Evolutionary conservation across 1,139 yeast genomes (phyloP).

Genomic region (Blastobotrys capitulatus): DNA sequence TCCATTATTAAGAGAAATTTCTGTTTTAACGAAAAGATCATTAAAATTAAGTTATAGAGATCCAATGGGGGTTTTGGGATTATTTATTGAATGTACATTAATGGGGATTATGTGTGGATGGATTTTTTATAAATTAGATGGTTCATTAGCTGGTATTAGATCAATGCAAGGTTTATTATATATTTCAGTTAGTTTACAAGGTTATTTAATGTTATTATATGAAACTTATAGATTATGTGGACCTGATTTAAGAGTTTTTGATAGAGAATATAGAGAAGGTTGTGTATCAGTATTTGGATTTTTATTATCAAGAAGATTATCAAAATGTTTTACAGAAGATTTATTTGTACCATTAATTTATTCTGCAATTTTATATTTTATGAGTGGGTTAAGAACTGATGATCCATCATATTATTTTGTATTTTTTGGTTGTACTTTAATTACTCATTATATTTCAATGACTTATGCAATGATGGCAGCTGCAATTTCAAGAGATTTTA

Average conservation of each 20-base stretch:
- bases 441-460: constrained; percentile 54
- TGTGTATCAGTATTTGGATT: constrained; percentile 64
- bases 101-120: constrained; percentile 67
- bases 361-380: constrained; percentile 45
- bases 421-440: constrained; percentile 53
- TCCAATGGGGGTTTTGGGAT: constrained; percentile 47
- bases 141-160: constrained; percentile 61
- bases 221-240: constrained; percentile 71
- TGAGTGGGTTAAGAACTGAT: constrained; percentile 64
- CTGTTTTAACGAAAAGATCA: constrained; percentile 52
- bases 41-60: constrained; percentile 55
- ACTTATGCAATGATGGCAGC: constrained; percentile 52
- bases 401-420: constrained; percentile 49
- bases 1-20: constrained; percentile 46
- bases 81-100: constrained; percentile 49
- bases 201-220: constrained; percentile 61
- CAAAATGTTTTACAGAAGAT: constrained; percentile 67
- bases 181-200: constrained; percentile 59
- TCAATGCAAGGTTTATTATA: constrained; percentile 60
- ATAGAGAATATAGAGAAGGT: constrained; percentile 71
- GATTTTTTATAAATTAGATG: constrained; percentile 65
- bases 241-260: constrained; percentile 62
- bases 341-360: constrained; percentile 55
- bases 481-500: constrained; percentile 57
- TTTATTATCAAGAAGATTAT: constrained; percentile 58